These are phyloP conservation scores for Myochromella boudieri DNA, from an alignment of 768 basidiomycete species.

Conservation along the genomic window DNA sequence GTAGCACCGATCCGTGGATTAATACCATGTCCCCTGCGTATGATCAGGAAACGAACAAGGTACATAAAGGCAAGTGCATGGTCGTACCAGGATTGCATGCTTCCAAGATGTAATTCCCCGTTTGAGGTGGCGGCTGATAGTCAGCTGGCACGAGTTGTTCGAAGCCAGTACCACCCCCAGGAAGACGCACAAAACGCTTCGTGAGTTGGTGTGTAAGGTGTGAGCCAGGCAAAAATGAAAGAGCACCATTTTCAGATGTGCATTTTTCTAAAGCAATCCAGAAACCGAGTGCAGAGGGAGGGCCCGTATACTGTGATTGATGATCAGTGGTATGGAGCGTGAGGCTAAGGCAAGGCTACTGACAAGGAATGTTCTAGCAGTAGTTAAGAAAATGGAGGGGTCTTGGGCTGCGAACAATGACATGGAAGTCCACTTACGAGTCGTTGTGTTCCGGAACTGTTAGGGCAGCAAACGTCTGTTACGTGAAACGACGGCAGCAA, in stretches of 20 bases:
- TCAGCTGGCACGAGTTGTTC: constrained; percentile 52
- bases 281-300: constrained; percentile 89
- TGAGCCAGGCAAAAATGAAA: constrained; percentile 89
- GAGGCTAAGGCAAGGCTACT: constrained; percentile 17
- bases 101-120: constrained; percentile 62
- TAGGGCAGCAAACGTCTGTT: neutral
- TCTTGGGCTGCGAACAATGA: neutral
- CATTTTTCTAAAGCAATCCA: constrained; percentile 96
- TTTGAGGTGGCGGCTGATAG: constrained; percentile 25
- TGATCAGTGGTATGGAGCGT: constrained; percentile 3
- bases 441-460: constrained; percentile 91
- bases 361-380: constrained; percentile 72
- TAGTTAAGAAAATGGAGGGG: constrained; percentile 4
- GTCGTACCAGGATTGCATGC: constrained; percentile 68
- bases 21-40: constrained; percentile 80
- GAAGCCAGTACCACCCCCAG: constrained; percentile 81
- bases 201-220: constrained; percentile 73
- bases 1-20: constrained; percentile 91
- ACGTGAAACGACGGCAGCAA: neutral
- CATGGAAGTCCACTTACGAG: constrained; percentile 64
- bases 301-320: constrained; percentile 75
- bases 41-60: neutral
- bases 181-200: constrained; percentile 83
- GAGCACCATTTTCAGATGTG: constrained; percentile 77
- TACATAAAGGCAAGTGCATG: neutral